Conservation (phyloP, 73 alveolate genomes). For the Paramecium caudatum region DNA sequence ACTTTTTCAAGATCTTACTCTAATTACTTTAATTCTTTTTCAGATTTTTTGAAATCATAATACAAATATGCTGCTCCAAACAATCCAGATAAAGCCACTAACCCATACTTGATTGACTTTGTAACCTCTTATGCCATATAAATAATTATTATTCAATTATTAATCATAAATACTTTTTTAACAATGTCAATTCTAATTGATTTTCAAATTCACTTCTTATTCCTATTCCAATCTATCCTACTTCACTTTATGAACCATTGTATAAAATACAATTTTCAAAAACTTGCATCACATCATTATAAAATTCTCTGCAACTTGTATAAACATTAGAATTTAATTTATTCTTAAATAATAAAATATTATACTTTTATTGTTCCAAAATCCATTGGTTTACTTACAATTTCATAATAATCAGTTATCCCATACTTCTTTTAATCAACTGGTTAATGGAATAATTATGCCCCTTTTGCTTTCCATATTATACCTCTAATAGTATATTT, state of each 20-base stretch:
- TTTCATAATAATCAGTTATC: slow-evolving; percentile 91
- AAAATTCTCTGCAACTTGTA: slow-evolving; percentile 61
- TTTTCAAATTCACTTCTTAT: slow-evolving; percentile 54
- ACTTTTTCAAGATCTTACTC: neutral
- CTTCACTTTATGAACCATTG: slow-evolving; percentile 71
- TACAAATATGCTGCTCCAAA: neutral
- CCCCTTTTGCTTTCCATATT: slow-evolving; percentile 93
- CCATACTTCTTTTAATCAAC: slow-evolving; percentile 92
- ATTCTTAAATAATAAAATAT: neutral
- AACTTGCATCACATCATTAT: slow-evolving; percentile 64
- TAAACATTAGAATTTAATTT: slow-evolving; percentile 72
- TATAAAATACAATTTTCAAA: slow-evolving; percentile 74
- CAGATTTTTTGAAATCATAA: neutral
- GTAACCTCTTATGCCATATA: no score
- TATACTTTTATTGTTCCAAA: slow-evolving; percentile 90
- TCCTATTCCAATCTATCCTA: slow-evolving; percentile 62
- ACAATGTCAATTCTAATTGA: neutral
- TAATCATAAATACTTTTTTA: slow-evolving; percentile 55
- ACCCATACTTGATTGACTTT: no score
- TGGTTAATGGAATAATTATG: slow-evolving; percentile 93
- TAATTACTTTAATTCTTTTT: neutral
- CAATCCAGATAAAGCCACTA: neutral
- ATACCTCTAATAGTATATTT: neutral
- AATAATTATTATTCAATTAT: neutral
- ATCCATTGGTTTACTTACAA: slow-evolving; percentile 97